Evolutionary conservation across 495 filamentous ascomycete species (phyloP).

Genomic region (Hapsidospora chrysogenum): DNA sequence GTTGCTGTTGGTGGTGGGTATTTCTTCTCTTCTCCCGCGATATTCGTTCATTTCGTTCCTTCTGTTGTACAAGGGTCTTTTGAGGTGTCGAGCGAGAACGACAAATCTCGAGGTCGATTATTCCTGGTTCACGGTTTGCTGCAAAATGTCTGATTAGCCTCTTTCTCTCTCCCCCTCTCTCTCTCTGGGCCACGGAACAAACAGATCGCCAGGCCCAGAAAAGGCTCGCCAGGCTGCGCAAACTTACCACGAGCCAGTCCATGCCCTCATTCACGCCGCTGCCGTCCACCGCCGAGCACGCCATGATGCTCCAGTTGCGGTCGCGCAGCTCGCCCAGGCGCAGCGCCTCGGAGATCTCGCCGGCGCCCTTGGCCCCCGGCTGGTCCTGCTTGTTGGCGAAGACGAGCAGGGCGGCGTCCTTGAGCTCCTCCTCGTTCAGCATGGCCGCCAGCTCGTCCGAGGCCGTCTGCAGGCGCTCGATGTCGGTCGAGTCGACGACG

Average conservation of each 20-base stretch:
- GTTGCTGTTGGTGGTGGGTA: too few relatives aligned
- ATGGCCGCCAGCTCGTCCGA: conserved; percentile 86
- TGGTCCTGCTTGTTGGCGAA: conserved; percentile 99
- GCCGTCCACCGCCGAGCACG: conserved; percentile 90
- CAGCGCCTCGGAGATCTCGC: conserved; percentile 88
- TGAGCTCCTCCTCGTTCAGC: conserved; percentile 91
- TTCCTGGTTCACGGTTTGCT: conserved; percentile 34
- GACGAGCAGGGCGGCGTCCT: conserved; percentile 79
- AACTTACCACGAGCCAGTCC: conserved; percentile 94
- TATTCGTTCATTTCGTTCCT: not conserved
- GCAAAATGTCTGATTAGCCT: conserved; percentile 8
- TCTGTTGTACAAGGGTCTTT: too few relatives aligned
- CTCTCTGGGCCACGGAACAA: too few relatives aligned
- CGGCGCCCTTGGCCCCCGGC: conserved; percentile 88
- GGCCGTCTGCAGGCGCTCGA: conserved; percentile 80
- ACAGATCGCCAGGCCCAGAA: too few relatives aligned
- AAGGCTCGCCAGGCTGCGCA: not conserved
- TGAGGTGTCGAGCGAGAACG: too few relatives aligned
- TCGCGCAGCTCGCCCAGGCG: conserved; percentile 80
- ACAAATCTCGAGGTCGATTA: conserved; percentile 5
- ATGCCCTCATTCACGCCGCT: conserved; percentile 90
- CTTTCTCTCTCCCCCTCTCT: conserved; percentile 1
- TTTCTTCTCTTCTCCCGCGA: too few relatives aligned
- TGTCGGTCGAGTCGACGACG: conserved; percentile 95
- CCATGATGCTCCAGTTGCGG: conserved; percentile 97